Evolutionary conservation across 139 green algal species (phyloP).

Genomic region (Trebouxia sp.): DNA sequence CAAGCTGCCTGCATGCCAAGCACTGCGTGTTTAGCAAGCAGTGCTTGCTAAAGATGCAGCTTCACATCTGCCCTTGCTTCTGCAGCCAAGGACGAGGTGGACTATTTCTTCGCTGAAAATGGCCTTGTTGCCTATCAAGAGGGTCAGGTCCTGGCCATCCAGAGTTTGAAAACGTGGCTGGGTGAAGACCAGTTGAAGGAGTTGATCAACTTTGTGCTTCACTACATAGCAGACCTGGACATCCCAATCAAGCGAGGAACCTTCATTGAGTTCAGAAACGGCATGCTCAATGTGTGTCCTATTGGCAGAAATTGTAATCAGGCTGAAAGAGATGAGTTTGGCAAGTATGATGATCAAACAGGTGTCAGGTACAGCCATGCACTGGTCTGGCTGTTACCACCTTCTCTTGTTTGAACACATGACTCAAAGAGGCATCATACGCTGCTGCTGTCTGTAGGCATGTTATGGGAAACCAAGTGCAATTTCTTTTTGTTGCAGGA

Average conservation of each 20-base stretch:
- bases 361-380: conserved; percentile 58
- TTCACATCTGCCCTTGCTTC: background rate
- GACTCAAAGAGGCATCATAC: no score
- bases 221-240: conserved; percentile 96
- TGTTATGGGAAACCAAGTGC: no score
- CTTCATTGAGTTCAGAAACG: conserved; percentile 98
- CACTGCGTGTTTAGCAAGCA: background rate
- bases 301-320: conserved; percentile 98
- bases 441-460: no score
- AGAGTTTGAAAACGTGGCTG: conserved; percentile 61
- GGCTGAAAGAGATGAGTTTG: conserved; percentile 95
- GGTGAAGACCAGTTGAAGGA: conserved; percentile 65
- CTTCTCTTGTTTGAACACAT: background rate
- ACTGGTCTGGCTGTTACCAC: background rate
- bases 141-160: conserved; percentile 66
- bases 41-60: background rate
- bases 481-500: conserved; percentile 60
- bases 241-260: conserved; percentile 98
- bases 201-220: conserved; percentile 45
- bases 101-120: conserved; percentile 98
- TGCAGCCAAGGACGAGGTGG: conserved; percentile 78
- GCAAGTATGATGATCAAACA: conserved; percentile 81
- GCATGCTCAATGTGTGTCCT: conserved; percentile 98
- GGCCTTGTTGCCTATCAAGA: conserved; percentile 94
- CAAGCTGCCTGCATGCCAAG: background rate